A percentile compares a stretch with the other conserved stretches of the same genome.
Conservation (phyloP, 2,329 filamentous ascomycete genomes). For the Neopestalotiopsis clavispora region DNA sequence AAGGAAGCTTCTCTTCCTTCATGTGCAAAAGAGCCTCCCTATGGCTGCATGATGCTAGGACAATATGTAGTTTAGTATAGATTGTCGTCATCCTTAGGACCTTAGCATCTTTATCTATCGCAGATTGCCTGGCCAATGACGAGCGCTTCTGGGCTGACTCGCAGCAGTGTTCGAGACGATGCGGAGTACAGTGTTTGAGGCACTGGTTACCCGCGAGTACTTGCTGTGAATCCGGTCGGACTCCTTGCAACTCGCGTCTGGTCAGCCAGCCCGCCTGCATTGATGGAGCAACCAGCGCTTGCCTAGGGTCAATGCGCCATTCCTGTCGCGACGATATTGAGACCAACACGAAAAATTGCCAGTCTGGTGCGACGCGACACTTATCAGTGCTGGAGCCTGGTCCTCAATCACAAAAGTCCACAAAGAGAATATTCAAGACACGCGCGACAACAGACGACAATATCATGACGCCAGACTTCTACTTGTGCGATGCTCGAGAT, state of each 20-base stretch:
- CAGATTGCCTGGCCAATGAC: background rate
- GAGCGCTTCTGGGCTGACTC: background rate
- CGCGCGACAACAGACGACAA: background rate
- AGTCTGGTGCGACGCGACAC: slow-evolving; percentile 12
- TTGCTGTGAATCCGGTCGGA: slow-evolving; percentile 26
- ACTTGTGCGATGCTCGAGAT: background rate
- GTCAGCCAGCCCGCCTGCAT: slow-evolving; percentile 36
- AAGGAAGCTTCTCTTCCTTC: background rate
- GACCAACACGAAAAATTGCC: slow-evolving; percentile 17
- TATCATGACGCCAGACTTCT: background rate
- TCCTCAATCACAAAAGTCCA: slow-evolving; percentile 4
- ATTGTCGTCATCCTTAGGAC: slow-evolving; percentile 6
- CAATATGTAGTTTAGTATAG: slow-evolving; percentile 11
- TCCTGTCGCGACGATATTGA: slow-evolving; percentile 25
- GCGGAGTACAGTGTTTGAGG: slow-evolving; percentile 25
- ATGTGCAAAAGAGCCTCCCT: slow-evolving; percentile 5
- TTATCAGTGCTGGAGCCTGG: background rate
- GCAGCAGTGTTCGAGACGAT: background rate
- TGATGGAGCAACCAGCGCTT: slow-evolving; percentile 31
- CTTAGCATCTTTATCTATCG: slow-evolving; percentile 2
- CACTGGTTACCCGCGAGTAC: slow-evolving; percentile 33
- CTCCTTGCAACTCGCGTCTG: slow-evolving; percentile 30
- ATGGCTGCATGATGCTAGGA: background rate
- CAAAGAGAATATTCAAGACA: background rate
- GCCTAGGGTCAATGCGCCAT: slow-evolving; percentile 24